Percentiles rank a stretch among this genome's conserved stretches.
Conservation (phyloP, 176 grass and related monocot species). For the Phoenix roebelenii region DNA sequence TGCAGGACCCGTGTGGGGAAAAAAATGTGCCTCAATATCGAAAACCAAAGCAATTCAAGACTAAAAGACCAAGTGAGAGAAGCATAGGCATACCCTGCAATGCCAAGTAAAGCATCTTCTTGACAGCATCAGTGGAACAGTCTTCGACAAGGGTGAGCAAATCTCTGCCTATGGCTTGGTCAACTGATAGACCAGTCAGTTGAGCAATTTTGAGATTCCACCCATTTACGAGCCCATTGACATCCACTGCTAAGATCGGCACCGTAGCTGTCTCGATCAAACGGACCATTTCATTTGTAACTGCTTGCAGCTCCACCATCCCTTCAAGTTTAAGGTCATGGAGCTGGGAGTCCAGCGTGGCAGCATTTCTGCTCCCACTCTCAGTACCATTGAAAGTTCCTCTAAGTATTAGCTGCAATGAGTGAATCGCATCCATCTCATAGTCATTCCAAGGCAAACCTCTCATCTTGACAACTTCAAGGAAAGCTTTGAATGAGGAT, state of each 20-base stretch:
- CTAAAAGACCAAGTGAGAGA: neutral
- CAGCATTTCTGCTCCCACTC: slow-evolving; percentile 6
- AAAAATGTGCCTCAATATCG: neutral
- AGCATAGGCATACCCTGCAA: slow-evolving; percentile 43
- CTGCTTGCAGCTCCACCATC: slow-evolving; percentile 68
- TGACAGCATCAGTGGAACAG: slow-evolving; percentile 46
- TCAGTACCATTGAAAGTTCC: slow-evolving; percentile 38
- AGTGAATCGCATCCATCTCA: slow-evolving; percentile 96
- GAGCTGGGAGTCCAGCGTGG: slow-evolving; percentile 49
- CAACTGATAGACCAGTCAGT: slow-evolving; percentile 61
- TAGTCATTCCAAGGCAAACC: slow-evolving; percentile 75
- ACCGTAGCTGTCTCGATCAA: slow-evolving; percentile 91
- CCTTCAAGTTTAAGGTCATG: slow-evolving; percentile 71
- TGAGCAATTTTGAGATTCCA: slow-evolving; percentile 90
- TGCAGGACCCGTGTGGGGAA: no score
- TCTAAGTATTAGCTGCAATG: slow-evolving; percentile 86
- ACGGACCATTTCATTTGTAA: slow-evolving; percentile 95
- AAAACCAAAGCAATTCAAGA: neutral
- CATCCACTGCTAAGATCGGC: slow-evolving; percentile 84
- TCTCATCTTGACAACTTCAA: slow-evolving; percentile 91
- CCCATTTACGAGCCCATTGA: slow-evolving; percentile 72
- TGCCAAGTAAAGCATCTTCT: slow-evolving; percentile 79
- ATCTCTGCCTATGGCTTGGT: slow-evolving; percentile 74
- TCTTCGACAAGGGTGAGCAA: slow-evolving; percentile 78
- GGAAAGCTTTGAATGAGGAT: slow-evolving; percentile 85